Base-by-base conservation (phyloP, 306 rosid species). In the Cicer yamashitae region DNA sequence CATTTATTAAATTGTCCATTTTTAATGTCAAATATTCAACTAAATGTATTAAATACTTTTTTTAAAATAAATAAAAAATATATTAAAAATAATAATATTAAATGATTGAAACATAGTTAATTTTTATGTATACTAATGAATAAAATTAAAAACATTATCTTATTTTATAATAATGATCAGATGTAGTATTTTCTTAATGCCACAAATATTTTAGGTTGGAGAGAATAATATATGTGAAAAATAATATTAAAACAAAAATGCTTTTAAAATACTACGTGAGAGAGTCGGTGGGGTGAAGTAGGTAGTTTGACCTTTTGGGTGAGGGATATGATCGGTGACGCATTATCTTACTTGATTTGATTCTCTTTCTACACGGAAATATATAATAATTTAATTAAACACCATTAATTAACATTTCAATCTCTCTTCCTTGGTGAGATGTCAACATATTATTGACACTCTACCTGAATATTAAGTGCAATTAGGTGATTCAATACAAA, bases 401-500 rank as follows among this genome's bases (percentile, higher is more conserved):
- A 43, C 44, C 6, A 48, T 41, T 44, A 18, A 12, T 60, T 34
- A 34, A 7, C 3, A 15, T 22, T 22, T 22, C 3, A 22, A 22
- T 22, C 67, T 59, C 70, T 50, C 48, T 75, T 78, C 57, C 70
- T 89, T 62, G 96, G 77, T 85, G 57, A 81, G 73, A 74, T 67
- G 91, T 91, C 93, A 51, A 46, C 70, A 57, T 70, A 71, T 73
- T 43, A 83, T 81, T 85, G 91, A 88, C 89, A 84, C 79, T 67
- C 65, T 63, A 90, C 80, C 89, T 67, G 66, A 80, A 83, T 78
- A 25, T 76, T 67, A 22, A 60, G 59, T 25, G 76, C 59, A 51
- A 78, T 78, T 78, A 65, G 79, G 82, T 85, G 72, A 51, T 53
- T 34, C 41, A 43, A 50, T 59, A 38, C 69, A 59, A 77, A 30